A percentile compares a stretch with the other conserved stretches of the same genome.
Conservation (phyloP, 148 eudicot species). For the Rhododendron mucronatum region DNA sequence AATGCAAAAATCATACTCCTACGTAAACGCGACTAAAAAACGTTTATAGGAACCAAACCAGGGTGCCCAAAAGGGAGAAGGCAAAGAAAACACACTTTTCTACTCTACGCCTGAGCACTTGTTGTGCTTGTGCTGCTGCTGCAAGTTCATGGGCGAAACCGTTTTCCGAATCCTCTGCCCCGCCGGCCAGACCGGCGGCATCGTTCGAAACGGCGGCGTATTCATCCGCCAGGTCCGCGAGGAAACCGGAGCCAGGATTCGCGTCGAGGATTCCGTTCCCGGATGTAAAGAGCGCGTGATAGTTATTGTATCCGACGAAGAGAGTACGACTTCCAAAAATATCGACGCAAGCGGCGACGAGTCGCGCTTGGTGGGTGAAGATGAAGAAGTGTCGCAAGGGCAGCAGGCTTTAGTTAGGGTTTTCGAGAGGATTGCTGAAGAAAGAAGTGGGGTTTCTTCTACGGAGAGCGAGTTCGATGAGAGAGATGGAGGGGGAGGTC, state of each 20-base stretch:
- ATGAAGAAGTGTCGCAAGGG: slow-evolving; percentile 20
- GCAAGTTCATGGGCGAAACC: slow-evolving; percentile 14
- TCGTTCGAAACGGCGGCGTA: slow-evolving; percentile 51
- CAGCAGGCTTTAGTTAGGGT: slow-evolving; percentile 43
- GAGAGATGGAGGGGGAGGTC: not conserved
- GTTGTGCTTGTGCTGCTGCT: not conserved
- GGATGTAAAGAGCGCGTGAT: slow-evolving; percentile 49
- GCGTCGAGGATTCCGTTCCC: slow-evolving; percentile 34
- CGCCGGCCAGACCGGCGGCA: slow-evolving; percentile 30
- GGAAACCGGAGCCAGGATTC: slow-evolving; percentile 49
- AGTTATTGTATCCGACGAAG: slow-evolving; percentile 15
- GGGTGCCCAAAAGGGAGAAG: too few relatives aligned
- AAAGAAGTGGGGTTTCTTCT: slow-evolving; percentile 19
- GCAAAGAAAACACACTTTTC: not conserved
- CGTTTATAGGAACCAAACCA: too few relatives aligned
- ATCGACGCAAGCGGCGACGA: slow-evolving; percentile 2
- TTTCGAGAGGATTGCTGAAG: slow-evolving; percentile 42
- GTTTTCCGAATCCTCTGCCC: slow-evolving; percentile 53
- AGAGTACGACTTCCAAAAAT: not conserved
- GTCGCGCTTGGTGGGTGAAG: not conserved
- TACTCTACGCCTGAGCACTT: not conserved
- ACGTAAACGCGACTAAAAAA: too few relatives aligned
- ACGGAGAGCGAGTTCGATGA: slow-evolving; percentile 1
- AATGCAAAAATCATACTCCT: too few relatives aligned
- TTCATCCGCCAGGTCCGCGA: slow-evolving; percentile 45